A percentile compares a stretch with the other conserved stretches of the same genome.
Conservation (phyloP, 805 yeast species). For the Ogataea minuta region DNA sequence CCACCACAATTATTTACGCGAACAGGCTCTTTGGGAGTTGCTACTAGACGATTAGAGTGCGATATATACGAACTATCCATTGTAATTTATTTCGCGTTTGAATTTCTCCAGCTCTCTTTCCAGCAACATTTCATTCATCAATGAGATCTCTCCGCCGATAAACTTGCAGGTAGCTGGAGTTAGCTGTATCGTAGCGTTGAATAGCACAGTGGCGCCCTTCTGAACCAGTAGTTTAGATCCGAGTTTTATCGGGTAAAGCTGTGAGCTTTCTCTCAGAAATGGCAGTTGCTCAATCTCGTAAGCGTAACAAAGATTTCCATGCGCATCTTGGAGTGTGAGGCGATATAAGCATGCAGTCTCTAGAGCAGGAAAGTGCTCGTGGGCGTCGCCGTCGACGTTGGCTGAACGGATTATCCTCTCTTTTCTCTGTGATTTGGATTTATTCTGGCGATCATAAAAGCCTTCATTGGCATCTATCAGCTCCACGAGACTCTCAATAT, state of each 20-base stretch:
- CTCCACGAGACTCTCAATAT: constrained; percentile 53
- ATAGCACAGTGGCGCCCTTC: constrained; percentile 44
- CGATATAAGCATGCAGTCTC: constrained; percentile 38
- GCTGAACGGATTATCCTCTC: constrained; percentile 46
- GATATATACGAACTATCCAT: constrained; percentile 9
- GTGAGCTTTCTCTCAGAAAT: constrained; percentile 37
- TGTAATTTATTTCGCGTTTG: constrained; percentile 30
- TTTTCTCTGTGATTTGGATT: constrained; percentile 9
- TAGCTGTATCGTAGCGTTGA: constrained; percentile 45
- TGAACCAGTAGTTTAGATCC: constrained; percentile 60
- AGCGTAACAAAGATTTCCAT: constrained; percentile 53
- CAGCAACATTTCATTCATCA: constrained; percentile 26
- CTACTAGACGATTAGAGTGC: constrained; percentile 35
- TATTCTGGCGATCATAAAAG: constrained; percentile 52
- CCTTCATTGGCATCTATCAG: constrained; percentile 57
- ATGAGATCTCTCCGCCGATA: constrained; percentile 31
- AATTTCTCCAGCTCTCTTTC: constrained; percentile 39
- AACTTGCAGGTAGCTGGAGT: constrained; percentile 22
- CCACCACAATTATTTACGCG: constrained; percentile 77
- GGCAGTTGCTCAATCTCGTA: constrained; percentile 53
- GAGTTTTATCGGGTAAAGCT: constrained; percentile 40
- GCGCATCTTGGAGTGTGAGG: constrained; percentile 54
- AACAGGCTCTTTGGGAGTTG: constrained; percentile 73
- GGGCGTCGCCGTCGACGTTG: constrained; percentile 38
- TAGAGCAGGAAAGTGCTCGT: constrained; percentile 5